These are phyloP conservation scores for Sisymbrium irio DNA, from an alignment of 345 rosid genomes.

Conservation along the genomic window DNA sequence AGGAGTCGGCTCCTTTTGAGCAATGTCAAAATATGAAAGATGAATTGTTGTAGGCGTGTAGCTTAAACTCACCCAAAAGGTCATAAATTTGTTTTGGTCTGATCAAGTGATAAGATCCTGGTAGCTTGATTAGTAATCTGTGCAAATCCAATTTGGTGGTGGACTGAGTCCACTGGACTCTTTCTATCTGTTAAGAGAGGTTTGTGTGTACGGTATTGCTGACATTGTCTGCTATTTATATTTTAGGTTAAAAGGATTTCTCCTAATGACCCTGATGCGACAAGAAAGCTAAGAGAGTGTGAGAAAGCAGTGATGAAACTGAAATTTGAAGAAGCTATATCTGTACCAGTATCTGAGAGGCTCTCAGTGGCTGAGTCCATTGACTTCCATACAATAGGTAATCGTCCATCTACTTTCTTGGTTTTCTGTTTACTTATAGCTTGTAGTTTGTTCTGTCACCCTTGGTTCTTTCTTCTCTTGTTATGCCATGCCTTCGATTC, in stretches of 20 bases:
- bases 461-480: slow-evolving; percentile 1
- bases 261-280: slow-evolving; percentile 96
- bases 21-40: background rate
- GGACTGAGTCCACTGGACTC: no score
- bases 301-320: slow-evolving; percentile 93
- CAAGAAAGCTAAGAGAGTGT: slow-evolving; percentile 84
- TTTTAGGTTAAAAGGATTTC: slow-evolving; percentile 69
- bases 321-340: slow-evolving; percentile 95
- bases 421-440: background rate
- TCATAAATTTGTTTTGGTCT: background rate
- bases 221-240: slow-evolving; percentile 22
- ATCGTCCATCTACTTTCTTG: slow-evolving; percentile 10
- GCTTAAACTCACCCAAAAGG: slow-evolving; percentile 1
- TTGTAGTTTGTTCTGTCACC: slow-evolving; percentile 5
- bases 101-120: slow-evolving; percentile 15
- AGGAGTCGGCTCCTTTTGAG: background rate
- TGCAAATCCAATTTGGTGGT: background rate
- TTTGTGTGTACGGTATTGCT: background rate
- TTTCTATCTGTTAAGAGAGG: background rate
- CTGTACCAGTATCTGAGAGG: slow-evolving; percentile 72
- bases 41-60: background rate
- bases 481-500: slow-evolving; percentile 22
- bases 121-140: slow-evolving; percentile 5
- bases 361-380: slow-evolving; percentile 78
- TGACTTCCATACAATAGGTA: slow-evolving; percentile 81